Evolutionary conservation across 2,329 filamentous ascomycete species (phyloP).

Genomic region (Phyllosticta citribraziliensis): DNA sequence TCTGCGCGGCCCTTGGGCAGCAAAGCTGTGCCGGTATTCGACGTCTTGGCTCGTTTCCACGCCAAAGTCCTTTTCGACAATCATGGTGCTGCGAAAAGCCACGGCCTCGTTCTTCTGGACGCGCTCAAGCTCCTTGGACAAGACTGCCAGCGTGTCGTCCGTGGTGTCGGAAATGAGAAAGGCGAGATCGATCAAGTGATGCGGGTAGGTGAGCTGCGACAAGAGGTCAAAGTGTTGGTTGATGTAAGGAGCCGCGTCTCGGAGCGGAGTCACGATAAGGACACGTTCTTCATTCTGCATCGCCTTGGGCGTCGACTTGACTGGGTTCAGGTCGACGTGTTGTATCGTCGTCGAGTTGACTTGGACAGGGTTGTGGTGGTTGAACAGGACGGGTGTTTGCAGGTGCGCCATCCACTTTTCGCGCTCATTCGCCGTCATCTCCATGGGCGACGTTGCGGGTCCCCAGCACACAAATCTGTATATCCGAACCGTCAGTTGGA

Average conservation of each 20-base stretch:
- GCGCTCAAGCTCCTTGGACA: slow-evolving; percentile 76
- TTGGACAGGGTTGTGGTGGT: slow-evolving; percentile 80
- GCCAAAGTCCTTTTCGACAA: slow-evolving; percentile 89
- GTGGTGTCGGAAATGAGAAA: slow-evolving; percentile 89
- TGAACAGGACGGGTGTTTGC: slow-evolving; percentile 90
- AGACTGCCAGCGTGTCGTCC: slow-evolving; percentile 83
- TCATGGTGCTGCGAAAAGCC: slow-evolving; percentile 73
- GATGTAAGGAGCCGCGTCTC: slow-evolving; percentile 75
- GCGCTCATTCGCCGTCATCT: slow-evolving; percentile 87
- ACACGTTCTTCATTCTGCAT: slow-evolving; percentile 73
- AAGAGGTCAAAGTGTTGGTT: slow-evolving; percentile 90
- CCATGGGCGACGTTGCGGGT: slow-evolving; percentile 87
- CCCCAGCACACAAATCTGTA: slow-evolving; percentile 96
- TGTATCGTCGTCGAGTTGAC: slow-evolving; percentile 73
- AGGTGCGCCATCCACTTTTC: slow-evolving; percentile 80
- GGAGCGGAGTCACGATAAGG: slow-evolving; percentile 84
- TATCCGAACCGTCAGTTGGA: not conserved
- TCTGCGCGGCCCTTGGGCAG: slow-evolving; percentile 77
- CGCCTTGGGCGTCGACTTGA: slow-evolving; percentile 72
- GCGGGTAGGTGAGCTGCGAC: slow-evolving; percentile 82
- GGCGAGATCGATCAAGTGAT: slow-evolving; percentile 86
- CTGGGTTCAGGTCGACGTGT: slow-evolving; percentile 72
- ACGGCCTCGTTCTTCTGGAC: slow-evolving; percentile 72
- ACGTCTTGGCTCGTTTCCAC: slow-evolving; percentile 67
- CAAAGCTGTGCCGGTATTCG: slow-evolving; percentile 73